phyloP scores from a whole-genome alignment of 768 basidiomycete species.

The Infundibulicybe gibba region DNA sequence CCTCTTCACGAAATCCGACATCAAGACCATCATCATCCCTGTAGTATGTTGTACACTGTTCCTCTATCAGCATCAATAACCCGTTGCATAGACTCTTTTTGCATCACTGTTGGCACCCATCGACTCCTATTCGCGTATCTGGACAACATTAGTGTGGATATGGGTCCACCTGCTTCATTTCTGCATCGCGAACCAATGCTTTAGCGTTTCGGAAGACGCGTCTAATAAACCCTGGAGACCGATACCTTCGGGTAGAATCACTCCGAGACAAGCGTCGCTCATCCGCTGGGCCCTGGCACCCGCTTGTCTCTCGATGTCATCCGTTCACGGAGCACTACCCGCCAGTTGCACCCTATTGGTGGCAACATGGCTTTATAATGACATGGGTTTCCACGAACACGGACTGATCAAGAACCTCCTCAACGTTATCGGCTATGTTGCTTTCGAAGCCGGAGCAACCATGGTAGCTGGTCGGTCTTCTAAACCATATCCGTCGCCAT shows the following conservation, averaged over 20 bases:
- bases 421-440: conserved; percentile 8
- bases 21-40: conserved; percentile 42
- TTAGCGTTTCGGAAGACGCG: conserved; percentile 37
- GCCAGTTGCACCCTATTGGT: conserved; percentile 2
- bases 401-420: conserved; percentile 7
- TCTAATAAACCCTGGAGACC: conserved; percentile 44
- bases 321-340: neutral
- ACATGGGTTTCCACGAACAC: conserved; percentile 3
- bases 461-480: conserved; percentile 1
- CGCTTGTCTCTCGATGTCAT: conserved; percentile 4
- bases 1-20: conserved; percentile 43
- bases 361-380: conserved; percentile 5
- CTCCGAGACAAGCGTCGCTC: conserved; percentile 22
- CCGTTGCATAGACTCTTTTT: conserved; percentile 14
- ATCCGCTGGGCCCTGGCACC: neutral
- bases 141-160: conserved; percentile 35
- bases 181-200: conserved; percentile 40
- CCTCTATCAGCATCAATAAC: neutral
- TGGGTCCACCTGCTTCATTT: conserved; percentile 44
- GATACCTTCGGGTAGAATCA: conserved; percentile 38
- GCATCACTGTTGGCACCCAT: conserved; percentile 19
- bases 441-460: conserved; percentile 8
- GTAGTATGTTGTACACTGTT: conserved; percentile 27
- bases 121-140: conserved; percentile 10
- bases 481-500: too few relatives aligned